A percentile compares a stretch with the other conserved stretches of the same genome.
Evolutionary conservation across 1,284 basidiomycete genomes (phyloP).

Genomic region (Leccinum huronense): DNA sequence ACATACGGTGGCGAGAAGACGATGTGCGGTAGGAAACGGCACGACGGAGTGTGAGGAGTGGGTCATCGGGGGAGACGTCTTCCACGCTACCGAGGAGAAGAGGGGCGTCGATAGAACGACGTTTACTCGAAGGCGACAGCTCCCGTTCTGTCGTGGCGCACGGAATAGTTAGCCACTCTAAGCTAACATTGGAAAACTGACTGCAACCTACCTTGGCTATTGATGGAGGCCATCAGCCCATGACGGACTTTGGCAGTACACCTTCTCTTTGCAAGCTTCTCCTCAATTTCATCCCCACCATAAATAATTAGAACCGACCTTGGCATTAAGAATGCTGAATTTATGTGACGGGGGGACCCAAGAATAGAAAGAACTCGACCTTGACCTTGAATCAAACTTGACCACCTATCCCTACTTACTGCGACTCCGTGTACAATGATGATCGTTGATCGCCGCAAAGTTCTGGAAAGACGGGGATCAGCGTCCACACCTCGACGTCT

Average conservation of each 20-base stretch:
- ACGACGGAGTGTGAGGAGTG: conserved; percentile 83
- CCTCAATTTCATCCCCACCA: conserved; percentile 96
- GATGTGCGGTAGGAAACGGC: conserved; percentile 70
- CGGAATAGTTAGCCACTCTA: conserved; percentile 13
- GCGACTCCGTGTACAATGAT: background rate
- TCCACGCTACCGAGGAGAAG: conserved; percentile 67
- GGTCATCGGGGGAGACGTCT: conserved; percentile 81
- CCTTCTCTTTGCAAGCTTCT: conserved; percentile 79
- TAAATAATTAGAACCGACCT: conserved; percentile 33
- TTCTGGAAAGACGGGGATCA: background rate
- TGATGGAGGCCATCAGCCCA: conserved; percentile 59
- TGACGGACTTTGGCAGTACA: conserved; percentile 82
- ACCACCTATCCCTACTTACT: background rate
- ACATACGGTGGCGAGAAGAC: conserved; percentile 61
- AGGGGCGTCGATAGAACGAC: conserved; percentile 19
- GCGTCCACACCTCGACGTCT: background rate
- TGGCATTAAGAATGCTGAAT: too few relatives aligned
- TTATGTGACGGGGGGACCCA: too few relatives aligned
- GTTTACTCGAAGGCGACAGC: conserved; percentile 70
- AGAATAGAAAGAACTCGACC: background rate
- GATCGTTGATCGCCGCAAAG: background rate
- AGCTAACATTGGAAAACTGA: background rate
- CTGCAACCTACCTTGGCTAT: conserved; percentile 58
- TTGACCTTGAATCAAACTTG: background rate
- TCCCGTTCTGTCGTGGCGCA: conserved; percentile 58